phyloP scores from a whole-genome alignment of 805 yeast species.

The Suhomyces emberorum region DNA sequence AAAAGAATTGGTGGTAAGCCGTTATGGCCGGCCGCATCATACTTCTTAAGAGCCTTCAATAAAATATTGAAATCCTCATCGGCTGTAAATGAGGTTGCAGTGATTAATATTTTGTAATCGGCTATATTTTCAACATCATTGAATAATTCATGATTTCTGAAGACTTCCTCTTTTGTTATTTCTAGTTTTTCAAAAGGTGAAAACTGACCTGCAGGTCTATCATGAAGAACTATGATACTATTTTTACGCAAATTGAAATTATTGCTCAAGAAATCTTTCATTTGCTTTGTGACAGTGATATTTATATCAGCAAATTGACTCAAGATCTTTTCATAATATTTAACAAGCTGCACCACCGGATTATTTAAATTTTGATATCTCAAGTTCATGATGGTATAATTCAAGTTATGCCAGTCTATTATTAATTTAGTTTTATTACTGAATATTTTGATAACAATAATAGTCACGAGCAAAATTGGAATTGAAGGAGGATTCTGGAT shows the following conservation, averaged over 20 bases:
- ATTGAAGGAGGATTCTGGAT: constrained; percentile 92
- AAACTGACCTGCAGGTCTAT: constrained; percentile 76
- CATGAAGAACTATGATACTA: constrained; percentile 67
- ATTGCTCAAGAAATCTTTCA: constrained; percentile 57
- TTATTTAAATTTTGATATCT: constrained; percentile 53
- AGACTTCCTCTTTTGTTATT: constrained; percentile 32
- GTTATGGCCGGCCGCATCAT: constrained; percentile 39
- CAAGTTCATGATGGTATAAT: constrained; percentile 75
- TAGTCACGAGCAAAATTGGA: constrained; percentile 69
- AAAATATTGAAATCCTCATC: constrained; percentile 84
- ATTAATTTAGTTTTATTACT: constrained; percentile 59
- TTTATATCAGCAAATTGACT: constrained; percentile 67
- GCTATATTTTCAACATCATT: constrained; percentile 17
- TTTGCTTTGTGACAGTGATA: constrained; percentile 73
- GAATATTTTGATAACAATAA: constrained; percentile 47
- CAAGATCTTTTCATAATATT: constrained; percentile 58
- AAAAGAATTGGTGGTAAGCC: constrained; percentile 51
- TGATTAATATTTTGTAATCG: constrained; percentile 64
- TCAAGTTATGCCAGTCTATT: constrained; percentile 96
- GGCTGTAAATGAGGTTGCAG: constrained; percentile 92
- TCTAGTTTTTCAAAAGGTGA: constrained; percentile 39
- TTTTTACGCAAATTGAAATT: constrained; percentile 50
- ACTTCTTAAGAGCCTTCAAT: constrained; percentile 60
- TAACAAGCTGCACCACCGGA: constrained; percentile 59
- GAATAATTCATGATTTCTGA: constrained; percentile 26